Base-by-base conservation (phyloP, 139 green algal species). In the Mesotaenium endlicherianum region DNA sequence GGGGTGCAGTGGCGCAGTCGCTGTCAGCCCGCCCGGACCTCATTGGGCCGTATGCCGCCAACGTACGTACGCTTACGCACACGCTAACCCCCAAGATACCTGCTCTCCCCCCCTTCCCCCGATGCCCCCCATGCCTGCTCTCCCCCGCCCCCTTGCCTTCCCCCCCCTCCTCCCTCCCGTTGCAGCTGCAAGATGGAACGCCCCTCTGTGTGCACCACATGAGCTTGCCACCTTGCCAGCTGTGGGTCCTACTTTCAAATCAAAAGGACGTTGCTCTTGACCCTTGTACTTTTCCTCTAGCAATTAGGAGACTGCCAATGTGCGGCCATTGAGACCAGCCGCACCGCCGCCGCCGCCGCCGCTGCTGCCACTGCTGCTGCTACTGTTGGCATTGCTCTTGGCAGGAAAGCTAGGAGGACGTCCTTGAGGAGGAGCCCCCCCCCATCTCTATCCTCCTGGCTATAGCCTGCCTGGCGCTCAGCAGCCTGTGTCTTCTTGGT, bases 21-120 rank as follows among this genome's bases (percentile, higher is more conserved):
- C 57, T 87, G 45, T 77, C 81, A 38, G 39, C 81, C 2, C 38
- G 81, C 2, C 57, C 53, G 5, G 81, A 87, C 60, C 36, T 87
- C 8, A 30, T 87, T 31, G 71, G 71, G 4, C 36, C 50, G 0
- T 70, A 87, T 11, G 45, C 77, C 8, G 77, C 57, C 40, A 57
- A 8, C 6, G 78, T 83, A 55, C 55, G 44, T 74, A 26, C 26
- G 50, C n/a, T 8, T 77, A 8, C 17, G 6, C 17, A 17, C 2
- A 4, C 26, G 11, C 57, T 70, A 8, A 11, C 57, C 26, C 57
- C 17, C 26, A 11, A 8, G 11, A 8, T 34, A 30, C 69, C 26
- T n/a, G 16, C 69, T 77, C 17, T 59, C 30, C 20, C n/a, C 44
- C 69, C 4, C 69, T 17, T 57, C n/a, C 20, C 44, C 30, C 16